These are phyloP conservation scores for Globisporangium solare DNA, from an alignment of 352 stramenopile genomes.

Conservation along the genomic window DNA sequence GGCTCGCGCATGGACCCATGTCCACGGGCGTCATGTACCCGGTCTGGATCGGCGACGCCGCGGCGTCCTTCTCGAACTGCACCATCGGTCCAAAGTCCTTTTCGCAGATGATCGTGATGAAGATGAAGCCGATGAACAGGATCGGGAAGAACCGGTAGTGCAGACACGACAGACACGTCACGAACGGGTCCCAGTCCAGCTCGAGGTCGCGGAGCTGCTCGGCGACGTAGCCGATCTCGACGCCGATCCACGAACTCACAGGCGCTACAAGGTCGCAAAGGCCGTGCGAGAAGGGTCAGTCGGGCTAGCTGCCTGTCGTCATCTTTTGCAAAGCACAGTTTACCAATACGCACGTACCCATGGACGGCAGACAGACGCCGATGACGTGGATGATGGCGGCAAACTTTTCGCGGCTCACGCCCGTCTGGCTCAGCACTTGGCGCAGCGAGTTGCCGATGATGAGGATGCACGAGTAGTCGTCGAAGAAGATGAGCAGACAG, in stretches of 20 bases:
- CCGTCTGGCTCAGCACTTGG: slow-evolving; percentile 74
- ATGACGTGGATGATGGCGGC: slow-evolving; percentile 88
- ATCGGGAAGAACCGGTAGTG: slow-evolving; percentile 88
- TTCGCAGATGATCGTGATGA: slow-evolving; percentile 88
- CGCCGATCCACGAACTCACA: slow-evolving; percentile 87
- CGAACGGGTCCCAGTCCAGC: slow-evolving; percentile 85
- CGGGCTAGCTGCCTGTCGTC: background rate
- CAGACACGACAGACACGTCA: slow-evolving; percentile 78
- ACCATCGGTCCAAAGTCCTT: slow-evolving; percentile 87
- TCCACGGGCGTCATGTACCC: slow-evolving; percentile 59
- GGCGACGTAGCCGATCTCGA: slow-evolving; percentile 86
- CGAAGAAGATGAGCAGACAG: slow-evolving; percentile 89
- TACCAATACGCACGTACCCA: slow-evolving; percentile 39
- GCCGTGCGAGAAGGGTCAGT: background rate
- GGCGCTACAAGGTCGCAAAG: slow-evolving; percentile 32
- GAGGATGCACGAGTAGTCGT: slow-evolving; percentile 90
- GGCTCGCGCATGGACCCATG: slow-evolving; percentile 65
- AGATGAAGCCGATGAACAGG: slow-evolving; percentile 86
- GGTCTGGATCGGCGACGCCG: slow-evolving; percentile 61
- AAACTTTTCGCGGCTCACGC: slow-evolving; percentile 87
- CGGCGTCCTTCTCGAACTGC: slow-evolving; percentile 79
- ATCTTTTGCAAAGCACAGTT: slow-evolving; percentile 3
- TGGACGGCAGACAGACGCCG: slow-evolving; percentile 82
- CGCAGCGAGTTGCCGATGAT: slow-evolving; percentile 87
- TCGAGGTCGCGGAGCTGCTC: slow-evolving; percentile 70